phyloP scores from a whole-genome alignment of 768 basidiomycete genomes.

The Pisolithus marmoratus region DNA sequence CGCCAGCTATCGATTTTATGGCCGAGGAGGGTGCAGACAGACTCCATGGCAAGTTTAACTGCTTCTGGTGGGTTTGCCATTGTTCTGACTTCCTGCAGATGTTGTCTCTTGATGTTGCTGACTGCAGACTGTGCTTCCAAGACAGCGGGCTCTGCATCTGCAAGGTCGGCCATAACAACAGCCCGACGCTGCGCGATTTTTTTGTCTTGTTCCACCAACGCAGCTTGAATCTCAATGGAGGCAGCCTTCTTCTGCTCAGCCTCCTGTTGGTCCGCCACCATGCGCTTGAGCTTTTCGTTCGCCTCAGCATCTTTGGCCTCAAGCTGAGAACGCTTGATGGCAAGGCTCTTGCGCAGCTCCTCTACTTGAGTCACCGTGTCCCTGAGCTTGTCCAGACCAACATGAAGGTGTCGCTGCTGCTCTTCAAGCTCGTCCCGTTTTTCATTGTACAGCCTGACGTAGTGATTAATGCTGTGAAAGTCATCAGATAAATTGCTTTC shows the following conservation, averaged over 20 bases:
- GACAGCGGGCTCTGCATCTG: constrained; percentile 97
- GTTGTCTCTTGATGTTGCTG: constrained; percentile 91
- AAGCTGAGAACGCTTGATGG: constrained; percentile 87
- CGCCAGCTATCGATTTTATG: constrained; percentile 98
- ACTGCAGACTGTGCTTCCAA: constrained; percentile 94
- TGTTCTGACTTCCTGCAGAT: constrained; percentile 92
- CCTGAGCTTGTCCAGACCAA: constrained; percentile 93
- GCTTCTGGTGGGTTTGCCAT: constrained; percentile 99
- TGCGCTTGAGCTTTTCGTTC: constrained; percentile 94
- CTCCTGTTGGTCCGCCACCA: constrained; percentile 98
- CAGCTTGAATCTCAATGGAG: constrained; percentile 93
- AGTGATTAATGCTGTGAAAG: constrained; percentile 82
- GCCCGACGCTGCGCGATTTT: constrained; percentile 82
- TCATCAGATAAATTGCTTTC: constrained; percentile 4
- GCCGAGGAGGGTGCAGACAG: constrained; percentile 92
- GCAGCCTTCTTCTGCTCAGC: constrained; percentile 97
- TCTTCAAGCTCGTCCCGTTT: constrained; percentile 98
- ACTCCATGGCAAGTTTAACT: constrained; percentile 97
- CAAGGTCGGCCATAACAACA: constrained; percentile 91
- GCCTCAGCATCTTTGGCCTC: constrained; percentile 93
- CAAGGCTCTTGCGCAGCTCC: constrained; percentile 90
- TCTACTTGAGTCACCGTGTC: constrained; percentile 97
- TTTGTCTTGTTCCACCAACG: constrained; percentile 85
- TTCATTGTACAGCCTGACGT: constrained; percentile 90
- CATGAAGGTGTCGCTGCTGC: constrained; percentile 96